phyloP scores from a whole-genome alignment of 441 rosid genomes.

The Pelargonium hybrid region DNA sequence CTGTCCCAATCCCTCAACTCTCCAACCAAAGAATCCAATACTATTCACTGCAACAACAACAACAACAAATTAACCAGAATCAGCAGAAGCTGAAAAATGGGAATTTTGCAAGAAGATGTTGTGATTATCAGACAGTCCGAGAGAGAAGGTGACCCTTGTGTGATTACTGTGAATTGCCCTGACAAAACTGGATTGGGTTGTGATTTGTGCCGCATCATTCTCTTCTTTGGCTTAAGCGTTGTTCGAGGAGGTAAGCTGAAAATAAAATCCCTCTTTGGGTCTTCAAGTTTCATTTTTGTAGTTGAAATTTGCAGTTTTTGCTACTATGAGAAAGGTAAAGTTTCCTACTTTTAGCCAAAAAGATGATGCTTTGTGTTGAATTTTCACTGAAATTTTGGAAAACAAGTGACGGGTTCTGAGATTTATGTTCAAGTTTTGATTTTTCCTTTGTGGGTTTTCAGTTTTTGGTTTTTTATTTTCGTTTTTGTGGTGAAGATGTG shows the following conservation, averaged over 20 bases:
- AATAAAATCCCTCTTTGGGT: neutral
- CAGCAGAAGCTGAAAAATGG: too few relatives aligned
- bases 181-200: slow-evolving; percentile 93
- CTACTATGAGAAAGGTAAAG: too few relatives aligned
- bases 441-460: too few relatives aligned
- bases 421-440: neutral
- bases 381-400: too few relatives aligned
- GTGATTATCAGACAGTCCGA: slow-evolving; percentile 64
- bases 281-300: neutral
- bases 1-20: too few relatives aligned
- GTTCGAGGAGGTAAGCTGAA: slow-evolving; percentile 56
- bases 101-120: slow-evolving; percentile 63
- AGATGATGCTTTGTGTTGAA: too few relatives aligned
- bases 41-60: too few relatives aligned
- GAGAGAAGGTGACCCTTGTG: slow-evolving; percentile 57
- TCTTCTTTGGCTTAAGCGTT: slow-evolving; percentile 80
- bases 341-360: too few relatives aligned
- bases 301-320: neutral
- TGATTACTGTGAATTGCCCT: slow-evolving; percentile 81
- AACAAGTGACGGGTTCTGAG: neutral
- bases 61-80: too few relatives aligned
- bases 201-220: slow-evolving; percentile 80
- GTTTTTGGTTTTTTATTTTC: neutral
- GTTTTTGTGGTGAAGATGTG: slow-evolving; percentile 43
- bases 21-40: too few relatives aligned